phyloP scores from a whole-genome alignment of 2,329 filamentous ascomycete species.

The Talaromyces sp. region DNA sequence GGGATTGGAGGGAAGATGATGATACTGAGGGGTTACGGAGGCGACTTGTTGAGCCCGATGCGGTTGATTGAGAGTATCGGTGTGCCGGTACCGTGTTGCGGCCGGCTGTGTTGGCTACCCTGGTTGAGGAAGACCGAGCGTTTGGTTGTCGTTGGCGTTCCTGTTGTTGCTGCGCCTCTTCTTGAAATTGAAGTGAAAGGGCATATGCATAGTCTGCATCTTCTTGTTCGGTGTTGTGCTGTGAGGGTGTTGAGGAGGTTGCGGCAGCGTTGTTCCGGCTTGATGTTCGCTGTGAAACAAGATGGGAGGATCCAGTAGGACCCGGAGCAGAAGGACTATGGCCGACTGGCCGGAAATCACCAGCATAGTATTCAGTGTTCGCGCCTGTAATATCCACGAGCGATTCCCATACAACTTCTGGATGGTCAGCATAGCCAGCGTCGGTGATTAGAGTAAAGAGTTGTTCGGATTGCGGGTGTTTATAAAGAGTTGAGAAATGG shows the following conservation, averaged over 20 bases:
- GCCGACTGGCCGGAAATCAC: slow-evolving; percentile 84
- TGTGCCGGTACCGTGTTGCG: slow-evolving; percentile 1
- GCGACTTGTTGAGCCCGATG: not conserved
- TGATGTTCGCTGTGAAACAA: slow-evolving; percentile 29
- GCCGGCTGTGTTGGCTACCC: not conserved
- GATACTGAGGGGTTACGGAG: slow-evolving; percentile 3
- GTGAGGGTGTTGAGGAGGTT: slow-evolving; percentile 19
- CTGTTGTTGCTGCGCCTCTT: slow-evolving; percentile 70
- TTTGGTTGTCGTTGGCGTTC: slow-evolving; percentile 48
- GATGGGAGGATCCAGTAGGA: slow-evolving; percentile 14
- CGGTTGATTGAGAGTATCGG: slow-evolving; percentile 16
- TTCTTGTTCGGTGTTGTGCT: slow-evolving; percentile 59
- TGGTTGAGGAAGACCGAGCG: slow-evolving; percentile 20
- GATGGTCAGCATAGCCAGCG: slow-evolving; percentile 80
- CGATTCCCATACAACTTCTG: slow-evolving; percentile 95
- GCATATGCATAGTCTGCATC: slow-evolving; percentile 76
- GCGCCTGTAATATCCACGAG: slow-evolving; percentile 84
- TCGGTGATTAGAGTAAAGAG: slow-evolving; percentile 88
- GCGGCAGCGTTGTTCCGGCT: slow-evolving; percentile 24
- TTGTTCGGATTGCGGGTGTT: slow-evolving; percentile 73
- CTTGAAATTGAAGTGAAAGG: slow-evolving; percentile 85
- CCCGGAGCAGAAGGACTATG: slow-evolving; percentile 37
- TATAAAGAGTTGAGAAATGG: slow-evolving; percentile 92
- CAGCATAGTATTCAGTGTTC: slow-evolving; percentile 78
- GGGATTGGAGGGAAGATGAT: not conserved